Evolutionary conservation across 2,329 filamentous ascomycete genomes (phyloP).

Genomic region (Colletotrichum sp.): DNA sequence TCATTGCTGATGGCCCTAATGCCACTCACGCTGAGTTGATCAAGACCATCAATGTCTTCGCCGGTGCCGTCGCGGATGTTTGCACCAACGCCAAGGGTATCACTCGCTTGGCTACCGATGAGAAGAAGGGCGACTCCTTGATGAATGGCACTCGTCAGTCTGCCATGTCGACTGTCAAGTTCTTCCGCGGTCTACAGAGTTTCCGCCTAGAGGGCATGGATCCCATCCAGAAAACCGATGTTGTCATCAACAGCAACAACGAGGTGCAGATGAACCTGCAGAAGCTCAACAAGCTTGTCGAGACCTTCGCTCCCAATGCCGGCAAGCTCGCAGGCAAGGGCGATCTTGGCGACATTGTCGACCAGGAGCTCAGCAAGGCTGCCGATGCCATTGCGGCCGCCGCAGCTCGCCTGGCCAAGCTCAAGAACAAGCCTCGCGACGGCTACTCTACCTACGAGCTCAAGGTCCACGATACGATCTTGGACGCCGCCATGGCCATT

Average conservation of each 20-base stretch:
- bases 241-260: conserved; percentile 96
- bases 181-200: conserved; percentile 93
- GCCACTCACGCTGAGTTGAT: conserved; percentile 90
- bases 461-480: conserved; percentile 92
- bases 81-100: conserved; percentile 97
- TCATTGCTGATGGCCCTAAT: conserved; percentile 94
- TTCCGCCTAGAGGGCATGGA: conserved; percentile 93
- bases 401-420: conserved; percentile 84
- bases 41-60: conserved; percentile 87
- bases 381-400: conserved; percentile 95
- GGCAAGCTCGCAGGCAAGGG: conserved; percentile 81
- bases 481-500: conserved; percentile 91
- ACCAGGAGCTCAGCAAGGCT: conserved; percentile 89
- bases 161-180: conserved; percentile 86
- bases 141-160: conserved; percentile 83
- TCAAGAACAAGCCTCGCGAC: conserved; percentile 96
- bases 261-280: conserved; percentile 95
- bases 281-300: conserved; percentile 90
- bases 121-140: conserved; percentile 90
- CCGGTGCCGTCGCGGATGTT: conserved; percentile 90
- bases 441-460: conserved; percentile 96
- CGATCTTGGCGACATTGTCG: conserved; percentile 91
- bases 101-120: conserved; percentile 89
- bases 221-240: conserved; percentile 89
- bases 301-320: conserved; percentile 88